Evolutionary conservation across 2,329 filamentous ascomycete species (phyloP).

Genomic region (Alternaria gansuensis): DNA sequence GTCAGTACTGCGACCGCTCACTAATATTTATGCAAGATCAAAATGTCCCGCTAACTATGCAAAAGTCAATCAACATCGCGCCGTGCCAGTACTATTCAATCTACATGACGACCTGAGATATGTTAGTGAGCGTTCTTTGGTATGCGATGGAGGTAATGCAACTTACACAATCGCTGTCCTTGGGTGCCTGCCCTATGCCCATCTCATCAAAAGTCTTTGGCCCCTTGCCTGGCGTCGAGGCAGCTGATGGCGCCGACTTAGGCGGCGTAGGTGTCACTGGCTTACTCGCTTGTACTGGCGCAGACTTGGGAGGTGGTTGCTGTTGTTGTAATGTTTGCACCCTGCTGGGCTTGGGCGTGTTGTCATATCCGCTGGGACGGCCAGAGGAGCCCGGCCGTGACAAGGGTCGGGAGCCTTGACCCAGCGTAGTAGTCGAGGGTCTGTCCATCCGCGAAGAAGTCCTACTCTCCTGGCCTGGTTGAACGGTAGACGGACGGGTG

Average conservation of each 20-base stretch:
- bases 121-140: slow-evolving; percentile 18
- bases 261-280: slow-evolving; percentile 38
- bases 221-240: slow-evolving; percentile 68
- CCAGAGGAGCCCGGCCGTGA: slow-evolving; percentile 45
- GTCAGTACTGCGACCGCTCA: slow-evolving; percentile 15
- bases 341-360: slow-evolving; percentile 38
- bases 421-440: slow-evolving; percentile 36
- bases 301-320: slow-evolving; percentile 29
- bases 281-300: slow-evolving; percentile 30
- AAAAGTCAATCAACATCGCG: slow-evolving; percentile 12
- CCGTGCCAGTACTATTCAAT: slow-evolving; percentile 5
- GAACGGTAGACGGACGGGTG: slow-evolving; percentile 47
- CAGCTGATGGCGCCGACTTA: slow-evolving; percentile 43
- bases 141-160: background rate
- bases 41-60: slow-evolving; percentile 37
- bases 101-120: slow-evolving; percentile 43
- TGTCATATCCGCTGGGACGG: slow-evolving; percentile 38
- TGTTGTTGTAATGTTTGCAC: slow-evolving; percentile 38
- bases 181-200: slow-evolving; percentile 86
- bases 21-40: slow-evolving; percentile 25
- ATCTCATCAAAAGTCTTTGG: slow-evolving; percentile 98
- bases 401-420: slow-evolving; percentile 28
- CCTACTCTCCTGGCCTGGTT: slow-evolving; percentile 48
- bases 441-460: slow-evolving; percentile 38
- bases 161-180: slow-evolving; percentile 89